These are phyloP conservation scores for Piper longum DNA, from an alignment of 164 flowering plant species.

Conservation along the genomic window DNA sequence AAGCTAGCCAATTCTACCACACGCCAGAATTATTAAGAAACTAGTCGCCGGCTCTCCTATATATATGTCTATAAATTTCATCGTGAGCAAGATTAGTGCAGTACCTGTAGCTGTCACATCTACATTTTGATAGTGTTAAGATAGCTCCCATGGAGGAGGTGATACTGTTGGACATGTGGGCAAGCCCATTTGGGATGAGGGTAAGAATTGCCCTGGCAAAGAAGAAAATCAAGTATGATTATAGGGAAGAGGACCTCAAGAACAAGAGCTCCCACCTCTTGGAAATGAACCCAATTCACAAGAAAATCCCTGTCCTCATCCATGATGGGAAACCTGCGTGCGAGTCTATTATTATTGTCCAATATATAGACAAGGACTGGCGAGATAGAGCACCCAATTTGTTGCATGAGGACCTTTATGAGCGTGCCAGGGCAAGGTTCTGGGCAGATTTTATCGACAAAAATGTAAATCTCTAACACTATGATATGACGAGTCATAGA, in stretches of 20 bases:
- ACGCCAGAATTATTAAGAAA: too few relatives aligned
- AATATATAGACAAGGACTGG: constrained; percentile 15
- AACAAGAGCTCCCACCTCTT: constrained; percentile 9
- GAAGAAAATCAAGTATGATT: constrained; percentile 21
- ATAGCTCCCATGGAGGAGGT: constrained; percentile 14
- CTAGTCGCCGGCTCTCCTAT: too few relatives aligned
- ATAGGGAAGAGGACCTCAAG: constrained; percentile 10
- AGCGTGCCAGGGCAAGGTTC: constrained; percentile 9
- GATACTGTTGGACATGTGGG: constrained; percentile 13
- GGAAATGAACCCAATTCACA: constrained; percentile 11
- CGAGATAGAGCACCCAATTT: constrained; percentile 3
- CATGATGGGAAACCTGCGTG: constrained; percentile 13
- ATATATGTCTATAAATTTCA: too few relatives aligned
- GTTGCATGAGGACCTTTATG: constrained; percentile 12
- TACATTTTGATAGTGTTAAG: too few relatives aligned
- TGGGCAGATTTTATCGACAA: constrained; percentile 13
- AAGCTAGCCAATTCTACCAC: too few relatives aligned
- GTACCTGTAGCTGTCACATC: too few relatives aligned
- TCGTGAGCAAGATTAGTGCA: too few relatives aligned
- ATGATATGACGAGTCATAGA: background rate
- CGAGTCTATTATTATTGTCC: constrained; percentile 14
- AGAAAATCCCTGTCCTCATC: constrained; percentile 13
- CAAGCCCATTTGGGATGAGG: constrained; percentile 23
- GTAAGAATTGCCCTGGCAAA: constrained; percentile 21
- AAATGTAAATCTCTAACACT: constrained; percentile 1